Evolutionary conservation across 257 asterid species (phyloP).

Genomic region (Fraxinus quadrangulata): DNA sequence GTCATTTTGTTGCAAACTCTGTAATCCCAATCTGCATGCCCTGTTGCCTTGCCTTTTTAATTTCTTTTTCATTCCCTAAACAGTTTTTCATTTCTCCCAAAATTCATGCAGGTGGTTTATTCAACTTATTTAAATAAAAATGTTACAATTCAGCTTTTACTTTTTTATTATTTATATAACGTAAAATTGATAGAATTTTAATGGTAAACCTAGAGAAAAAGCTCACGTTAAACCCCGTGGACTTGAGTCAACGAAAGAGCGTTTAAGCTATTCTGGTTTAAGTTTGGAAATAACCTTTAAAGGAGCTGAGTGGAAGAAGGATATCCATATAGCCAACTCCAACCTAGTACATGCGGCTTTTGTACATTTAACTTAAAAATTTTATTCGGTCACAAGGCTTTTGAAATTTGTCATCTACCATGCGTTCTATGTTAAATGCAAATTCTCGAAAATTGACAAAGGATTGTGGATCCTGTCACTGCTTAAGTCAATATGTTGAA

Average conservation of each 20-base stretch:
- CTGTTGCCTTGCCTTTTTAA: background rate
- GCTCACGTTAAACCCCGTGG: conserved; percentile 1
- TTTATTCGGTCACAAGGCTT: conserved; percentile 6
- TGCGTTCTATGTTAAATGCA: conserved; percentile 8
- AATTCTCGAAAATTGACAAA: conserved; percentile 10
- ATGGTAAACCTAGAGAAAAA: conserved; percentile 8
- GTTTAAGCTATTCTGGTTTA: conserved; percentile 7
- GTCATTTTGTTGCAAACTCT: conserved; percentile 1
- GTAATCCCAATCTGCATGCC: conserved; percentile 2
- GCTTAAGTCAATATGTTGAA: conserved; percentile 27
- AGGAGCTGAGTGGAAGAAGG: background rate
- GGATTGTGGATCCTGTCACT: conserved; percentile 20
- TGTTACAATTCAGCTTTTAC: conserved; percentile 2
- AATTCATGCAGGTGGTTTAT: conserved; percentile 10
- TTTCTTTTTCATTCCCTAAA: background rate
- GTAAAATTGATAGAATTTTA: conserved; percentile 12
- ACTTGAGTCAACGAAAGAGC: conserved; percentile 7
- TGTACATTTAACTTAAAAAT: background rate
- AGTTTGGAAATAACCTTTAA: conserved; percentile 19
- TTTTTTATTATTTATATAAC: conserved; percentile 2
- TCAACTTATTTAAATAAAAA: background rate
- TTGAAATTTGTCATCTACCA: conserved; percentile 9
- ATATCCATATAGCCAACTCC: conserved; percentile 1
- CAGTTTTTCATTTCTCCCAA: background rate
- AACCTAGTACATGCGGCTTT: conserved; percentile 10